Evolutionary conservation across 202 grass and related monocot genomes (phyloP), one percentile per base, ranked within the genome.

Genomic region (Panicum hallii): DNA sequence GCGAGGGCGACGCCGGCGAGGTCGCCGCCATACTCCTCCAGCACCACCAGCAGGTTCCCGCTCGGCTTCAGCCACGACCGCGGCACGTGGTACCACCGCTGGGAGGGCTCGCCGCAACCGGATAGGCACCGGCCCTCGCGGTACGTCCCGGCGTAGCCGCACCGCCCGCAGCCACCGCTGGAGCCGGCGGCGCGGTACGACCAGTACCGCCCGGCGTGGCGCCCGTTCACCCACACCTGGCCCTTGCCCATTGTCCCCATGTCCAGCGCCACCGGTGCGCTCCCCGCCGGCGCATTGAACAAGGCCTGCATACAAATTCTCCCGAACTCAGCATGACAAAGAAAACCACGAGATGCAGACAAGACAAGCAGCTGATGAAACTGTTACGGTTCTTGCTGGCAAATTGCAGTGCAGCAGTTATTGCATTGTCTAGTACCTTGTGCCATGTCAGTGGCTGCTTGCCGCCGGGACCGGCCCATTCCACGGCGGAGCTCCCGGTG

Each of bases 191-290:
- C 92, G 60, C 57, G 84, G 74, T 97, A 94, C 17, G 88, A 82
- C 95, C 95, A 97, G 80, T 94, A 93, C 3, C 95, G 88, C 8
- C 95, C 95, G 38, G 86, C 88, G 85, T 88, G 87, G 79, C 88
- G 92, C 0, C 92, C 92, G 67, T 97, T 97, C 48, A 97, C 88
- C 95, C 95, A 97, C 23, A 97, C 67, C 81, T 99, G 93, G 23
- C 96, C 96, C 64, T 99, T 99, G 4, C 91, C 91, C 96, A 98
- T 98, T 82, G 93, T 90, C 49, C 91, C 88, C 95, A 98, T 98
- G 79, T 98, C 95, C 41, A 98, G 85, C 75, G 93, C 96, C 71
- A 99, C 79, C 55, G 96, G 96, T 1, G 84, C 88, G 41, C 75
- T 92, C 69, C 93, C 89, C 15, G 86, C 70, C 36, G 96, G 96